Base-by-base conservation (phyloP, 371 early-diverging fungal genomes). In the Nematocida major region DNA sequence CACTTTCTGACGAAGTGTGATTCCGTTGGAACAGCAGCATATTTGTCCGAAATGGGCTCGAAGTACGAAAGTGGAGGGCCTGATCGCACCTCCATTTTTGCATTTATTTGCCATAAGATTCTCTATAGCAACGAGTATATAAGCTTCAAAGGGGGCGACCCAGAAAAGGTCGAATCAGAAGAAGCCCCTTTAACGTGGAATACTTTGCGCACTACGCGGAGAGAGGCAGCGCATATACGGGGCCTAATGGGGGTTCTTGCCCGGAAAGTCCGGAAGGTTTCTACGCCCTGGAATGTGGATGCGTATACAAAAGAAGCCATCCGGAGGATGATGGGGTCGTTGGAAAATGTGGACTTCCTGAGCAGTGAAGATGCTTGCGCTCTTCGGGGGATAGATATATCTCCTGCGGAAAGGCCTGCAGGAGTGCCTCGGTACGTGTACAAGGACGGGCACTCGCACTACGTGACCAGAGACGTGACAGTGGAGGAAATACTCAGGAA, bases 361-460 rank as follows among this genome's bases (percentile, higher is more conserved):
- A 5, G n/a, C 13, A 32, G 9, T 22, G 34, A 59, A 42, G 28
- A 11, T 7, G 11, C 36, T 7, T 5, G 5, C 36, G 18, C 59
- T 5, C 5, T 59, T 5, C 22, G 36, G 28, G 5, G 34, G 24
- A 11, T 42, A 5, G 59, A 59, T 9, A 34, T 11, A 9, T n/a
- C 34, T 5, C n/a, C 59, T 5, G 4, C 9, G 49, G 7, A 26
- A 15, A 13, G 13, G 9, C 11, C 7, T 24, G 11, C 9, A 43
- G 43, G 9, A 15, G 5, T 34, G 18, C 76, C 76, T n/a, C 13
- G 76, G n/a, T 73, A 73, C 39, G 48, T 62, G 5, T 59, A 73
- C 43, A 73, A 73, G 42, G 76, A 73, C 5, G 76, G 76, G 20
- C 63, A 73, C 50, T 73, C 76, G 0, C 5, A 47, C 51, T 73